Evolutionary conservation across 2,329 filamentous ascomycete genomes (phyloP).

Genomic region (Onygenales sp.): DNA sequence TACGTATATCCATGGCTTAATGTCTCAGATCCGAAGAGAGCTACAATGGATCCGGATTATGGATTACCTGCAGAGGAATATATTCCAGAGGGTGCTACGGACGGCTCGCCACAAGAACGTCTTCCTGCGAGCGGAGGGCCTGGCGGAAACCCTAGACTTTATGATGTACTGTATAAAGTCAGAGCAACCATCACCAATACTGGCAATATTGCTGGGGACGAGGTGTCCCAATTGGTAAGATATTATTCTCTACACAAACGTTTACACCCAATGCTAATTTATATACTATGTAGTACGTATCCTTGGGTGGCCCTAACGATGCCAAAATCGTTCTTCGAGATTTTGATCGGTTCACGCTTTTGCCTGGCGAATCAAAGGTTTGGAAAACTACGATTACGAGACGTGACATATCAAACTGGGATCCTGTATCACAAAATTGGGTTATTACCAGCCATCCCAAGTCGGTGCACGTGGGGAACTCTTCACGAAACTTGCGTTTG

Average conservation of each 20-base stretch:
- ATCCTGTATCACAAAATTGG: conserved; percentile 73
- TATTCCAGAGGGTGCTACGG: conserved; percentile 41
- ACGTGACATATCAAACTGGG: conserved; percentile 83
- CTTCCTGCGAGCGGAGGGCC: conserved; percentile 49
- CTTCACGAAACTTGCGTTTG: conserved; percentile 48
- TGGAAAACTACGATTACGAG: conserved; percentile 65
- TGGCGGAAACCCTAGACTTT: conserved; percentile 51
- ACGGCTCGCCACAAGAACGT: conserved; percentile 47
- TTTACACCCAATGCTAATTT: not conserved
- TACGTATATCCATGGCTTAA: conserved; percentile 61
- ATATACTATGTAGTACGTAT: conserved; percentile 48
- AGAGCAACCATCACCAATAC: conserved; percentile 43
- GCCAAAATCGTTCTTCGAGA: conserved; percentile 58
- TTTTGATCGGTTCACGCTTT: conserved; percentile 69
- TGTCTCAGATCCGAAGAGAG: conserved; percentile 44
- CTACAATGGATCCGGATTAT: conserved; percentile 46
- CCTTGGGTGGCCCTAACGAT: conserved; percentile 69
- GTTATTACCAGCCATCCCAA: conserved; percentile 50
- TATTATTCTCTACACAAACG: not conserved
- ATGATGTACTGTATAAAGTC: conserved; percentile 41
- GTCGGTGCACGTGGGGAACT: conserved; percentile 51
- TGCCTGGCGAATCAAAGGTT: conserved; percentile 55
- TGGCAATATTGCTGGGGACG: conserved; percentile 39
- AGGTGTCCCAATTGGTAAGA: conserved; percentile 43
- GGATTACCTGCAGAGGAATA: conserved; percentile 41